A percentile compares a stretch with the other conserved stretches of the same genome.
These are phyloP conservation scores for Elsinoe fawcettii DNA, from an alignment of 2,329 filamentous ascomycete species.

Conservation along the genomic window DNA sequence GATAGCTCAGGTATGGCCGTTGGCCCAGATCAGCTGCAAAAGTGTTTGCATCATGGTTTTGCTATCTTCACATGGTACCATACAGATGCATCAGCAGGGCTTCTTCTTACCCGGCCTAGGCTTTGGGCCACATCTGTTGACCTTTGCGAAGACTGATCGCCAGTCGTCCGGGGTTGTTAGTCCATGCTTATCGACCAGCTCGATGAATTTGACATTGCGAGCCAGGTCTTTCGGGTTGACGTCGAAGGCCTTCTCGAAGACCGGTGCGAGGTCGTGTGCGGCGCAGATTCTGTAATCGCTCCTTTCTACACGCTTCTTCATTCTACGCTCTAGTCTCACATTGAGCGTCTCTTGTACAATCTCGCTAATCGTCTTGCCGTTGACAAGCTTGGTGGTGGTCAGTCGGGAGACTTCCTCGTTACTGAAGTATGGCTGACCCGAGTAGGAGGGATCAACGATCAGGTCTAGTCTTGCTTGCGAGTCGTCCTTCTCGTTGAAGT, in stretches of 20 bases:
- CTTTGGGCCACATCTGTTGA: slow-evolving; percentile 2
- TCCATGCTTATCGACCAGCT: background rate
- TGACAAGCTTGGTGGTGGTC: background rate
- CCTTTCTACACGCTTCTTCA: slow-evolving; percentile 27
- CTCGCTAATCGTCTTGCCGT: slow-evolving; percentile 19
- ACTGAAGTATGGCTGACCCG: slow-evolving; percentile 21
- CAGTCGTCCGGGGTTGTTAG: background rate
- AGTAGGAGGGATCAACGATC: slow-evolving; percentile 17
- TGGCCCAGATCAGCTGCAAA: too few relatives aligned
- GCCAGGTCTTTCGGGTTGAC: slow-evolving; percentile 26
- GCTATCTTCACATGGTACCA: too few relatives aligned
- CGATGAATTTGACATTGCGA: slow-evolving; percentile 19
- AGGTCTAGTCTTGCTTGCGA: slow-evolving; percentile 15
- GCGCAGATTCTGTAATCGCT: slow-evolving; percentile 29
- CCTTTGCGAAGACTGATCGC: background rate
- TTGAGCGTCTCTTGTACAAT: background rate
- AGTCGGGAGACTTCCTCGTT: slow-evolving; percentile 12
- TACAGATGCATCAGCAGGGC: background rate
- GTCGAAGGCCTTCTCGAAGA: slow-evolving; percentile 25
- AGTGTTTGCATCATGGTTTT: too few relatives aligned
- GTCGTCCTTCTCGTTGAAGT: background rate
- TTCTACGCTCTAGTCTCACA: slow-evolving; percentile 24
- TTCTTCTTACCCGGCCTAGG: slow-evolving; percentile 3
- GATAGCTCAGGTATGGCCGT: too few relatives aligned
- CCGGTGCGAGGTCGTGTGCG: slow-evolving; percentile 30